Base-by-base conservation (phyloP, 2,329 filamentous ascomycete genomes). In the Sordariomycetes sp. region DNA sequence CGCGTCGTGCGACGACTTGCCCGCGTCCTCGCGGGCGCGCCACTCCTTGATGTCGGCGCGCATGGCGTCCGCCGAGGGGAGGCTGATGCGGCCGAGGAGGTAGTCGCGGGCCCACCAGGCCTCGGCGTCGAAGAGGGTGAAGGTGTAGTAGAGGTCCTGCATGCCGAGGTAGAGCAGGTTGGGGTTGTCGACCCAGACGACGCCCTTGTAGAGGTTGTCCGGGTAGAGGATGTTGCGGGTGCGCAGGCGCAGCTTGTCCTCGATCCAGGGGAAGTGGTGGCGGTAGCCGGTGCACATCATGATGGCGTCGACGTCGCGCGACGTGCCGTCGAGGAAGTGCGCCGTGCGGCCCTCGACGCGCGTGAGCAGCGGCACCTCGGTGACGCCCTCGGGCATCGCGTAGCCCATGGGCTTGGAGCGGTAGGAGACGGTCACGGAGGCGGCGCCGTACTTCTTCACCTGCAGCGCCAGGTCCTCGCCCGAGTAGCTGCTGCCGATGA, bases 211-310 rank as follows among this genome's bases (percentile, higher is more conserved):
- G 1, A 89, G 71, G 62, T 89, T 88, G 16, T 46, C 40, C 16
- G 40, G 40, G 18, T 46, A 46, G 14, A 46, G 40, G 40, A 46
- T n/a, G 40, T 46, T 46, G 11, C 18, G 16, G 40, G 40, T 46
- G 64, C 88, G 86, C 3, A 77, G 72, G 66, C 83, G 80, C 14
- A 75, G 76, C 1, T 85, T 85, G 53, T 88, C 82, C 0, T 75
- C 68, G 0, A 90, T 72, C 63, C 88, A 90, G 0, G 86, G 86
- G 18, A 86, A 78, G 0, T 82, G 81, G 18, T 83, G 82, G 64
- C 86, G 79, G 64, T 90, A 90, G 0, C 87, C 87, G 0, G 87
- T 89, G n/a, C 79, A 83, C 5, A 90, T 65, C 22, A 90, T 75
- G 0, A 90, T 75, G n/a, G 74, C 71, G 63, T 90, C 78, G 40